A percentile compares a stretch with the other conserved stretches of the same genome.
Conservation (phyloP, 202 grass and related monocot species). For the Bolboschoenoplectus hybrid region DNA sequence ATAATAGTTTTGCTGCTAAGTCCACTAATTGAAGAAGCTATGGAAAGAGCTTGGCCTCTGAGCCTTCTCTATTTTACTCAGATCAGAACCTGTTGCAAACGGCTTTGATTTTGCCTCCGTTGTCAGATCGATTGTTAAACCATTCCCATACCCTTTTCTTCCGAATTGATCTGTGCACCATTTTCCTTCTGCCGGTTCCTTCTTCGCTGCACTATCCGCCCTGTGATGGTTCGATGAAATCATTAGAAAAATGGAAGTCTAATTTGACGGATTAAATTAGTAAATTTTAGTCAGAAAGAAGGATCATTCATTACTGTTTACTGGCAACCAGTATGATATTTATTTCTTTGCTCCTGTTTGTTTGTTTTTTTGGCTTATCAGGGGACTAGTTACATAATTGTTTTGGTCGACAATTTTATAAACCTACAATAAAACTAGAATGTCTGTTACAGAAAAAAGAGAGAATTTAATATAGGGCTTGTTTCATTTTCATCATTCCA, state of each 20-base stretch:
- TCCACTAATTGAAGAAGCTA: conserved; percentile 35
- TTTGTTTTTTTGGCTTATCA: not conserved
- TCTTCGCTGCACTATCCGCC: not conserved
- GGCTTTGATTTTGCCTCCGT: conserved; percentile 31
- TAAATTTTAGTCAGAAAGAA: not conserved
- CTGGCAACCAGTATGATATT: not conserved
- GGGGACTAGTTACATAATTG: not conserved
- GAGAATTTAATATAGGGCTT: not conserved
- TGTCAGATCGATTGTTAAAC: conserved; percentile 27
- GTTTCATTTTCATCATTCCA: not conserved
- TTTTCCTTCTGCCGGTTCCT: conserved; percentile 22
- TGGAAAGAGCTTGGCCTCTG: conserved; percentile 40
- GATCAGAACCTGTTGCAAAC: conserved; percentile 20
- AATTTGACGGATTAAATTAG: not conserved
- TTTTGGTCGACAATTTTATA: not conserved
- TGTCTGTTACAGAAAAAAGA: not conserved
- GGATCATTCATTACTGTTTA: not conserved
- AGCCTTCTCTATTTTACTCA: conserved; percentile 29
- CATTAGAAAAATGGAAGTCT: not conserved
- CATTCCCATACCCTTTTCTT: conserved; percentile 11
- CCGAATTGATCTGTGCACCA: conserved; percentile 17
- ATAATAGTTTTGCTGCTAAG: not conserved
- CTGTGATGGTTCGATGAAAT: conserved; percentile 15
- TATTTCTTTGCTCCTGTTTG: not conserved
- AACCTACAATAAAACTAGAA: not conserved